phyloP scores from a whole-genome alignment of 129 eudicot species.

The Ambrosia trifida region DNA sequence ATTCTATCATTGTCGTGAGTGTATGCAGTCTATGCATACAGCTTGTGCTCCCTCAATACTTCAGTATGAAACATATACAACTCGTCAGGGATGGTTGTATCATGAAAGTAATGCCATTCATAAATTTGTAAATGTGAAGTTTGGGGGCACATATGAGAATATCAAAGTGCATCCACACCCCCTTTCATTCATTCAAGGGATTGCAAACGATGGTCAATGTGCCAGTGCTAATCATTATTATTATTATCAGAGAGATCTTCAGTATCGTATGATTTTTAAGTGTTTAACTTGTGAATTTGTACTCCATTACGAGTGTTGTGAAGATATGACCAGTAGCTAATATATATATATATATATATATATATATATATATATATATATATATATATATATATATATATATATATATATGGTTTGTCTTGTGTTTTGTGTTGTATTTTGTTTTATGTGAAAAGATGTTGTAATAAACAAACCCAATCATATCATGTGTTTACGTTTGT shows the following conservation, averaged over 20 bases:
- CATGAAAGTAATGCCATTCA: neutral
- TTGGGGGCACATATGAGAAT: slow-evolving; percentile 5
- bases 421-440: too few species aligned
- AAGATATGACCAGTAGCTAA: neutral
- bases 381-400: too few species aligned
- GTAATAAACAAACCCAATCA: too few species aligned
- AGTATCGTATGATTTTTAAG: neutral
- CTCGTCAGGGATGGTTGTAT: accelerated
- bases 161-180: slow-evolving; percentile 7
- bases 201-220: neutral
- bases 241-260: neutral
- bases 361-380: too few species aligned
- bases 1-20: slow-evolving; percentile 26
- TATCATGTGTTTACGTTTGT: too few species aligned
- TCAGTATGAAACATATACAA: neutral
- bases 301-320: neutral
- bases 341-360: too few species aligned
- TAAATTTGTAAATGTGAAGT: neutral
- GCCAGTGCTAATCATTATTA: too few species aligned
- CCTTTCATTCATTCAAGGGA: slow-evolving; percentile 14
- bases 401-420: too few species aligned
- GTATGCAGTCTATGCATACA: slow-evolving; percentile 18
- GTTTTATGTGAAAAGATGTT: too few species aligned
- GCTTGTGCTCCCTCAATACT: slow-evolving; percentile 21
- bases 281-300: neutral